phyloP scores from a whole-genome alignment of 176 grass and related monocot species.

The Rhynchospora pubera region DNA sequence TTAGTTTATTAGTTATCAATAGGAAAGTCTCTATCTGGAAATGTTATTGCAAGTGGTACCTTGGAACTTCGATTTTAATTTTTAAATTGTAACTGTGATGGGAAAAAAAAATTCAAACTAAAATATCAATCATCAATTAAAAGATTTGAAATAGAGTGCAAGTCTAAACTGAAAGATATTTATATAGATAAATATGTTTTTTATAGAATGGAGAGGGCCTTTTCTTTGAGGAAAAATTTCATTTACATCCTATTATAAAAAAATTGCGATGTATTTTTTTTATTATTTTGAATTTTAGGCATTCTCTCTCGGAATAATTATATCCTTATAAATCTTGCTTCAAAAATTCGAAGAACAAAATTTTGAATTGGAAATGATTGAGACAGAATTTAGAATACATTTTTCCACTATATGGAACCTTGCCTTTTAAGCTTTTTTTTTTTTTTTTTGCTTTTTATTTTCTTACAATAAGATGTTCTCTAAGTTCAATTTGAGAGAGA shows the following conservation, averaged over 20 bases:
- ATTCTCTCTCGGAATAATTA: not conserved
- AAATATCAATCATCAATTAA: not conserved
- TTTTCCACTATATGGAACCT: too few relatives aligned
- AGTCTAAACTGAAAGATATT: not conserved
- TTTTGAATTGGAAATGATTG: not conserved
- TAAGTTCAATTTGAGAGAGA: conserved; percentile 27
- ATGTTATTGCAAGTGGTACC: not conserved
- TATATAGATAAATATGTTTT: too few relatives aligned
- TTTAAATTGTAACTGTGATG: too few relatives aligned
- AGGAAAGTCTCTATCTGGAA: not conserved
- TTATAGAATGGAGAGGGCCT: too few relatives aligned
- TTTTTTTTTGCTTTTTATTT: conserved; percentile 16
- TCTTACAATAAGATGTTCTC: conserved; percentile 28
- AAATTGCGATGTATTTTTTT: not conserved
- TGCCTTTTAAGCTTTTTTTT: not conserved
- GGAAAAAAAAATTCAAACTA: too few relatives aligned
- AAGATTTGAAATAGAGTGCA: not conserved
- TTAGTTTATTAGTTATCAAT: too few relatives aligned
- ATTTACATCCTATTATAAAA: not conserved
- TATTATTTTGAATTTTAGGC: not conserved
- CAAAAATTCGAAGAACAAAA: not conserved
- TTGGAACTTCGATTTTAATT: not conserved
- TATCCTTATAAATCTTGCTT: not conserved
- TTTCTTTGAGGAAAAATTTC: not conserved
- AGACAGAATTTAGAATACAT: too few relatives aligned